Percentiles rank a stretch among this genome's conserved stretches.
Conservation (phyloP, 345 rosid species). For the Brassica cretica region DNA sequence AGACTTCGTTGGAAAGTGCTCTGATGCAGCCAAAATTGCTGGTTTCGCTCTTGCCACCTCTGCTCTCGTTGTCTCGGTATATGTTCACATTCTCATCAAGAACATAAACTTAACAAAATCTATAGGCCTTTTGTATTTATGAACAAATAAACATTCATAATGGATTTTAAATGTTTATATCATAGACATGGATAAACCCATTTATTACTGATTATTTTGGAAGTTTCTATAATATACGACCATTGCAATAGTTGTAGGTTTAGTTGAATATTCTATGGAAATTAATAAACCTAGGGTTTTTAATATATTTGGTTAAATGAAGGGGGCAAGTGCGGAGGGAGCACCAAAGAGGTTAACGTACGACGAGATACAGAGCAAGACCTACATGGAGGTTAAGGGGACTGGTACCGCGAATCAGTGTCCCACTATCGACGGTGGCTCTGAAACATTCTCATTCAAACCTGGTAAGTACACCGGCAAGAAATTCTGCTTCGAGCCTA, state of each 20-base stretch:
- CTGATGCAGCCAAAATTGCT: constrained; percentile 70
- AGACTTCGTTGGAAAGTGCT: constrained; percentile 64
- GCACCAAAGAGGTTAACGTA: constrained; percentile 84
- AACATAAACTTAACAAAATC: neutral
- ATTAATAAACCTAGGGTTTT: neutral
- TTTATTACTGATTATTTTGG: neutral
- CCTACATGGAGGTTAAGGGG: constrained; percentile 93
- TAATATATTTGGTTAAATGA: constrained; percentile 5
- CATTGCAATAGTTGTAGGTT: neutral
- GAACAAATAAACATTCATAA: no score
- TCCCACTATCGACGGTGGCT: constrained; percentile 79
- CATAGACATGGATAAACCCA: neutral
- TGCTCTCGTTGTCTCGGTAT: constrained; percentile 86
- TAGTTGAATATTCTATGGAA: neutral
- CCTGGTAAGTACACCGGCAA: constrained; percentile 81
- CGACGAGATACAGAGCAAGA: constrained; percentile 95
- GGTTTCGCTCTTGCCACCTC: constrained; percentile 91
- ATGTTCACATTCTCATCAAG: neutral
- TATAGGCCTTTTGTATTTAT: neutral
- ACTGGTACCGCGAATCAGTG: constrained; percentile 94
- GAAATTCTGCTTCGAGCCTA: constrained; percentile 90
- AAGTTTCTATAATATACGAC: neutral
- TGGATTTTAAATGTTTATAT: neutral
- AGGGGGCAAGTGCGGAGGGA: constrained; percentile 95
- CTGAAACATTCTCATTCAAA: constrained; percentile 70